Evolutionary conservation across 2,329 filamentous ascomycete species (phyloP), one percentile per base, ranked within the genome.

Genomic region (Penicillium olsonii): DNA sequence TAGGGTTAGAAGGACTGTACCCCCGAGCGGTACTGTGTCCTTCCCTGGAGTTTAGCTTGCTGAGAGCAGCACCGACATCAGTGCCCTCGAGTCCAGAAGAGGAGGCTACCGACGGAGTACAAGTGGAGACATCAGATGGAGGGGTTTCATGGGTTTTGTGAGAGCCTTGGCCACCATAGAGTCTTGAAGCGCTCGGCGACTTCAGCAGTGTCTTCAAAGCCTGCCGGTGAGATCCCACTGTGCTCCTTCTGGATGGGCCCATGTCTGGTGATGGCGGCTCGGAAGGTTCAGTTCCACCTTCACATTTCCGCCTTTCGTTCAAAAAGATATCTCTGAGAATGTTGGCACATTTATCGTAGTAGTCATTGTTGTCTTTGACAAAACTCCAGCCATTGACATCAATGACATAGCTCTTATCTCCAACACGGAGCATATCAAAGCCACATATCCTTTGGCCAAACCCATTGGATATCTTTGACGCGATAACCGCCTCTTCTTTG

Each of bases 351-450:
- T 90, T 90, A 64, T 97, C 89, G 68, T 99, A 99, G 71, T 99
- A 99, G 53, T 95, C 92, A 55, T 96, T 92, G 63, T 99, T 99
- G 69, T 99, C 95, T 70, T 99, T 99, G 69, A 99, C 94, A 64
- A 99, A 99, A 67, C 92, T 97, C 95, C 95, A 99, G 11, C 94
- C 94, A 69, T 99, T 99, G 61, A 99, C 94, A 64, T 99, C 94
- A 59, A 99, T 99, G 41, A 99, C 94, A 72, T 90, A 99, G 68
- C 92, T 97, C 69, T 90, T 90, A 14, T 91, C 90, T 42, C 84
- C 86, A 11, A 92, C 90, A 22, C 95, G 86, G 48, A 99, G 78
- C 52, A 99, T 79, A 68, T 99, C 94, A 64, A 99, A 99, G 0
- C 94, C 94, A 67, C 94, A 99, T 2, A 99, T 92, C 46, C 90